A percentile compares a stretch with the other conserved stretches of the same genome.
Evolutionary conservation across 2,329 filamentous ascomycete species (phyloP).

Genomic region (Cordyceps fumosorosea): DNA sequence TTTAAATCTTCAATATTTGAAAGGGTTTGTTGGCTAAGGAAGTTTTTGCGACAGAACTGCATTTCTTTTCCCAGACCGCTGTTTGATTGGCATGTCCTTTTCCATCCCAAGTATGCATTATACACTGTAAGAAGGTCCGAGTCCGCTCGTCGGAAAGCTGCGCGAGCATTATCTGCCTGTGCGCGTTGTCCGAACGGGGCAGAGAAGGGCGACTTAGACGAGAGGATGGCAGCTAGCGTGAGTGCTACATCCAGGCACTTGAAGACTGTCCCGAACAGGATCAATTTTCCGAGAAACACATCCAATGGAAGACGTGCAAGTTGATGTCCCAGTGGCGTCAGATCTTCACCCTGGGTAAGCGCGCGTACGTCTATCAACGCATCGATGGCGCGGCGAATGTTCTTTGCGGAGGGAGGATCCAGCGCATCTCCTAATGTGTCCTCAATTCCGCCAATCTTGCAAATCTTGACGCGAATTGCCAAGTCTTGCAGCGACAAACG

Average conservation of each 20-base stretch:
- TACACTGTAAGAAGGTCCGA: slow-evolving; percentile 90
- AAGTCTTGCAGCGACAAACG: slow-evolving; percentile 89
- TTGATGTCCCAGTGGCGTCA: slow-evolving; percentile 81
- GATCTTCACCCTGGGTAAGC: slow-evolving; percentile 69
- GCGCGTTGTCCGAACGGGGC: slow-evolving; percentile 76
- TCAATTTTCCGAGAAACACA: slow-evolving; percentile 89
- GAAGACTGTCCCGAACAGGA: slow-evolving; percentile 80
- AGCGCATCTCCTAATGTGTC: slow-evolving; percentile 81
- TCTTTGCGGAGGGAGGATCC: slow-evolving; percentile 84
- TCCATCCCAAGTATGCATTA: slow-evolving; percentile 90
- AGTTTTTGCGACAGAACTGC: slow-evolving; percentile 92
- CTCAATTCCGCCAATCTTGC: slow-evolving; percentile 89
- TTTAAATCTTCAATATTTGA: slow-evolving; percentile 94
- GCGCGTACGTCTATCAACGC: slow-evolving; percentile 90
- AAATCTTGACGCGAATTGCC: slow-evolving; percentile 94
- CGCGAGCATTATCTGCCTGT: slow-evolving; percentile 73
- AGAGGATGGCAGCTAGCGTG: slow-evolving; percentile 87
- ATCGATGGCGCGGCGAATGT: slow-evolving; percentile 87
- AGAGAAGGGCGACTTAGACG: slow-evolving; percentile 89
- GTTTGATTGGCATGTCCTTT: slow-evolving; percentile 66
- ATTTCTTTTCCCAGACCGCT: slow-evolving; percentile 62
- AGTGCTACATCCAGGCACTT: slow-evolving; percentile 86
- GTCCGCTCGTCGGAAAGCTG: slow-evolving; percentile 75
- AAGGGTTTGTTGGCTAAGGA: slow-evolving; percentile 80
- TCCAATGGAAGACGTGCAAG: slow-evolving; percentile 85